Evolutionary conservation across 306 rosid species (phyloP).

Genomic region (Sphenostylis stenocarpa): DNA sequence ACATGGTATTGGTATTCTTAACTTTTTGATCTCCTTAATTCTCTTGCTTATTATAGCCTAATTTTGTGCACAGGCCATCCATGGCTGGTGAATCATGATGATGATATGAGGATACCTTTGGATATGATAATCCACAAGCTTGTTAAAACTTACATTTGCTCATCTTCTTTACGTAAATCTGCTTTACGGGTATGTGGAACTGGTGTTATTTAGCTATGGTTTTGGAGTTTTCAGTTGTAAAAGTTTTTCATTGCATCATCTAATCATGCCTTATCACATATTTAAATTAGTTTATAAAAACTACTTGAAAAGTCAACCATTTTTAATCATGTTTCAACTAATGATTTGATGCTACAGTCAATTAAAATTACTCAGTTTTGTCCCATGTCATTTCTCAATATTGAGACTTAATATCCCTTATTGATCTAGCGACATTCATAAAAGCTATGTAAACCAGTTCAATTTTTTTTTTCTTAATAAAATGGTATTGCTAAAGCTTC

Average conservation of each 20-base stretch:
- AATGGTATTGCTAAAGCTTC: too few species aligned
- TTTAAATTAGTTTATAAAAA: background rate
- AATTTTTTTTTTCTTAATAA: too few species aligned
- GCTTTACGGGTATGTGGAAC: conserved; percentile 62
- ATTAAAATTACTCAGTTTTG: background rate
- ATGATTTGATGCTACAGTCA: background rate
- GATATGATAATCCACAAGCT: conserved; percentile 73
- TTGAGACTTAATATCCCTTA: too few species aligned
- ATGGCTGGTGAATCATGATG: conserved; percentile 58
- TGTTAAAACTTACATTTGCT: conserved; percentile 64
- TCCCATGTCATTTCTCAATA: background rate
- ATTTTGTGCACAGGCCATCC: conserved; percentile 66
- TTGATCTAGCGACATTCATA: background rate
- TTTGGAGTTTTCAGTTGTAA: background rate
- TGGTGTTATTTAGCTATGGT: background rate
- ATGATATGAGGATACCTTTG: conserved; percentile 60
- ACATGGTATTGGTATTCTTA: conserved; percentile 2
- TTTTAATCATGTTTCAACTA: background rate
- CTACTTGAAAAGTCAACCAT: background rate
- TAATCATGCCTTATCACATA: background rate
- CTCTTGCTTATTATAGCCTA: conserved; percentile 21
- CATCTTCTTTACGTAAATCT: conserved; percentile 73
- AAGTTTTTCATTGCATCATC: background rate
- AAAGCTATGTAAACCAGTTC: background rate
- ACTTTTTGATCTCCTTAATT: background rate